A percentile compares a stretch with the other conserved stretches of the same genome.
Conservation (phyloP, 352 stramenopile species). For the Phytophthora colocasiae region DNA sequence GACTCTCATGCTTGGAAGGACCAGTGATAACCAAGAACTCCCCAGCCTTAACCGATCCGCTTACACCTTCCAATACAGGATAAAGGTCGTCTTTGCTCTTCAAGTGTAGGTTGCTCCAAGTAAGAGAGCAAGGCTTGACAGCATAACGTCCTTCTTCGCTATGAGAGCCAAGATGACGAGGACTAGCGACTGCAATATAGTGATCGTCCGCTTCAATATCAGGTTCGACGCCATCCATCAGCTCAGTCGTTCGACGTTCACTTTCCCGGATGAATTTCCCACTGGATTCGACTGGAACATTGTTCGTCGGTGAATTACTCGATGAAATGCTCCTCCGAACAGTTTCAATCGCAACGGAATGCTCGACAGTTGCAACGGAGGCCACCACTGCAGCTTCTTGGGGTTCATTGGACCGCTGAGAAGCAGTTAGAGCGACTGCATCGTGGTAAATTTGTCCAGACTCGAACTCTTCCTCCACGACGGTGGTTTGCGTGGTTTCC, state of each 20-base stretch:
- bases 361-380: no score
- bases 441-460: background rate
- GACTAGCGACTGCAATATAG: conserved; percentile 37
- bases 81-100: conserved; percentile 23
- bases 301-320: conserved; percentile 5
- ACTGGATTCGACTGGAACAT: background rate
- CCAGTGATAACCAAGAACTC: conserved; percentile 74
- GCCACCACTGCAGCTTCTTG: background rate
- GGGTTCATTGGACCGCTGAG: conserved; percentile 13
- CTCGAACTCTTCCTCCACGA: conserved; percentile 21
- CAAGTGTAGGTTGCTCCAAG: conserved; percentile 38
- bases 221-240: conserved; percentile 40
- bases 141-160: conserved; percentile 11
- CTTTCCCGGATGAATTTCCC: conserved; percentile 32
- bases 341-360: conserved; percentile 13
- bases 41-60: conserved; percentile 45
- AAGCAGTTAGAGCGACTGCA: background rate
- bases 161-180: conserved; percentile 12
- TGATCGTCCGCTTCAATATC: conserved; percentile 34
- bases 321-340: conserved; percentile 17
- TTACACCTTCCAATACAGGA: conserved; percentile 54
- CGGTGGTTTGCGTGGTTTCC: conserved; percentile 17
- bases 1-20: conserved; percentile 78
- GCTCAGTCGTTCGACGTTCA: conserved; percentile 40
- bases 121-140: conserved; percentile 32